A percentile compares a stretch with the other conserved stretches of the same genome.
These are phyloP conservation scores for Hypoxylon sp. DNA, from an alignment of 2,329 filamentous ascomycete species.

Conservation along the genomic window DNA sequence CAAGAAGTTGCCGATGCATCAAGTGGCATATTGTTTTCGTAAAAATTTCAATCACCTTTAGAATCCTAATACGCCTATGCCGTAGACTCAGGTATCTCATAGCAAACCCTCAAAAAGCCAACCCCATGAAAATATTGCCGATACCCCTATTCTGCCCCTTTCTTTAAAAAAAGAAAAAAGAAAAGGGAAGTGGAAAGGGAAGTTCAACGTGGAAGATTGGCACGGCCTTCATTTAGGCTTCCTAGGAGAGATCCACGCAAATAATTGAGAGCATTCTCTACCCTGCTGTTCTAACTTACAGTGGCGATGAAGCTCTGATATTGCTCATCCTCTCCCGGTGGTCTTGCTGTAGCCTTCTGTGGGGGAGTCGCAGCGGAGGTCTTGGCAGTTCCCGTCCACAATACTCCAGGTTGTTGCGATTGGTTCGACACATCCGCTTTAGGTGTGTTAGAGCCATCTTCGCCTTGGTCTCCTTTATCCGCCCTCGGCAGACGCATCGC, in stretches of 20 bases:
- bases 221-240: background rate
- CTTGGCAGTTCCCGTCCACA: conserved; percentile 55
- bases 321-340: conserved; percentile 60
- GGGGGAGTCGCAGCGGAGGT: conserved; percentile 41
- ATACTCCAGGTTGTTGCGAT: conserved; percentile 48
- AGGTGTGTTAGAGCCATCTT: conserved; percentile 51
- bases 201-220: background rate
- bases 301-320: conserved; percentile 63
- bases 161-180: background rate
- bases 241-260: conserved; percentile 24
- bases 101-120: conserved; percentile 18
- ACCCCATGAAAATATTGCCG: conserved; percentile 25
- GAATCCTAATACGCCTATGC: conserved; percentile 27
- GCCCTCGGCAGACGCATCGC: conserved; percentile 75
- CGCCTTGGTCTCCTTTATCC: conserved; percentile 55
- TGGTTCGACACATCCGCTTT: conserved; percentile 47
- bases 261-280: conserved; percentile 17
- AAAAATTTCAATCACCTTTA: conserved; percentile 3
- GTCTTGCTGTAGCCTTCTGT: conserved; percentile 49
- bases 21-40: conserved; percentile 1
- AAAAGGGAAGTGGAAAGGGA: background rate
- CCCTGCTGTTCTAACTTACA: conserved; percentile 51
- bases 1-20: background rate
- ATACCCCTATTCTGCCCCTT: conserved; percentile 17
- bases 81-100: conserved; percentile 39